These are phyloP conservation scores for Neurospora sp. DNA, from an alignment of 495 filamentous ascomycete genomes.

Conservation along the genomic window DNA sequence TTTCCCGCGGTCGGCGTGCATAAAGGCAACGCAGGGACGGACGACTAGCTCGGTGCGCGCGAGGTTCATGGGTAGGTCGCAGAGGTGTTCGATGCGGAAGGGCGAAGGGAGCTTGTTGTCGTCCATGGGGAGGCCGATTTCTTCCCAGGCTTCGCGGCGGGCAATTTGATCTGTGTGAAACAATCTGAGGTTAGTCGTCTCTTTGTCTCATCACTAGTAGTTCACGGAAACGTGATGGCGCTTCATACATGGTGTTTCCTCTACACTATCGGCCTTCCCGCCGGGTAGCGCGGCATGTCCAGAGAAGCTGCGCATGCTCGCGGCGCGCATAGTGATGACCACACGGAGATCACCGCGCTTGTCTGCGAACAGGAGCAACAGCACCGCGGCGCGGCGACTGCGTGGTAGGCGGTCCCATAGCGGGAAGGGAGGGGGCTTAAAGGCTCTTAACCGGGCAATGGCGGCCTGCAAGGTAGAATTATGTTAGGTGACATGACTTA, in stretches of 20 bases:
- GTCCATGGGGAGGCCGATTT: constrained; percentile 74
- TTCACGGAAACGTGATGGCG: no score
- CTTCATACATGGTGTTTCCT: constrained; percentile 38
- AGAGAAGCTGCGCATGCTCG: constrained; percentile 54
- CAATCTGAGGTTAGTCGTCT: constrained; percentile 1
- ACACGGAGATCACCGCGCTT: constrained; percentile 63
- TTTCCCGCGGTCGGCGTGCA: constrained; percentile 40
- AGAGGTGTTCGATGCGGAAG: constrained; percentile 75
- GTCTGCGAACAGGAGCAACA: constrained; percentile 80
- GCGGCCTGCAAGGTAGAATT: constrained; percentile 45
- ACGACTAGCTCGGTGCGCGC: constrained; percentile 75
- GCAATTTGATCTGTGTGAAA: constrained; percentile 63
- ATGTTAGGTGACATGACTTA: neutral
- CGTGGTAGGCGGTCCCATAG: constrained; percentile 53
- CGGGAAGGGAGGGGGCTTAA: constrained; percentile 47
- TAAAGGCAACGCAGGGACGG: constrained; percentile 73
- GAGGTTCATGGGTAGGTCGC: constrained; percentile 68
- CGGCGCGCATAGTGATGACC: constrained; percentile 78
- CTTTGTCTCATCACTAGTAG: neutral
- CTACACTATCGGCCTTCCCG: constrained; percentile 46
- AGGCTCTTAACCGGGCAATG: constrained; percentile 64
- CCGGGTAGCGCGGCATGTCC: constrained; percentile 83
- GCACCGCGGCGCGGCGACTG: constrained; percentile 66
- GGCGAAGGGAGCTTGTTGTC: constrained; percentile 51
- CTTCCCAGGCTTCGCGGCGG: constrained; percentile 78